phyloP scores from a whole-genome alignment of 2,329 filamentous ascomycete species.

The Pseudonectria buxi region DNA sequence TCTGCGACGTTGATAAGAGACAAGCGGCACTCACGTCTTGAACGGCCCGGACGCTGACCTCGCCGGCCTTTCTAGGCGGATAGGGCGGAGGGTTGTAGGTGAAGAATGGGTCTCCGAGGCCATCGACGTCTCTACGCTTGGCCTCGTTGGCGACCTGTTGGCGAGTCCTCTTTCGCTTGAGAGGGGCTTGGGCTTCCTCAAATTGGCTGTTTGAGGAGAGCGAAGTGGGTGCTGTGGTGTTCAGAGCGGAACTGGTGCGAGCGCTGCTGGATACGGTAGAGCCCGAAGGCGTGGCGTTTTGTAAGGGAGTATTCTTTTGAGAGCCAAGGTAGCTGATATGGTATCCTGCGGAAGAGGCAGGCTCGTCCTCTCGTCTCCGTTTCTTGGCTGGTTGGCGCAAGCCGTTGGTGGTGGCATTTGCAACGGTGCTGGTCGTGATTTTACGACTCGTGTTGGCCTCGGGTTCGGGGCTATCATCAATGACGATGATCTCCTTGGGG shows the following conservation, averaged over 20 bases:
- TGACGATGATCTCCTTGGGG: slow-evolving; percentile 80
- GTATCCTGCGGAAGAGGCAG: slow-evolving; percentile 57
- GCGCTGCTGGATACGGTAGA: slow-evolving; percentile 78
- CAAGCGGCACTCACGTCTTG: slow-evolving; percentile 49
- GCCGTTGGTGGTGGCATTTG: slow-evolving; percentile 20
- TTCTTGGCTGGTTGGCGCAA: slow-evolving; percentile 59
- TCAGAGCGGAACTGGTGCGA: slow-evolving; percentile 70
- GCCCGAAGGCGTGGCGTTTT: slow-evolving; percentile 57
- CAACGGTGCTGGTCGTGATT: slow-evolving; percentile 27
- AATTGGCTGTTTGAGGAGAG: slow-evolving; percentile 56
- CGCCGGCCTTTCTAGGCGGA: slow-evolving; percentile 83
- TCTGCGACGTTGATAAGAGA: not conserved
- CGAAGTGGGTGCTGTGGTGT: slow-evolving; percentile 87
- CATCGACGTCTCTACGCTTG: slow-evolving; percentile 68
- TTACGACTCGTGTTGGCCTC: slow-evolving; percentile 38
- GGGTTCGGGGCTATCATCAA: slow-evolving; percentile 64
- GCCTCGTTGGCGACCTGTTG: slow-evolving; percentile 78
- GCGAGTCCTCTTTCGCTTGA: slow-evolving; percentile 84
- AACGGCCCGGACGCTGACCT: slow-evolving; percentile 59
- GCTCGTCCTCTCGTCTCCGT: slow-evolving; percentile 59
- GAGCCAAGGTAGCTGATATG: slow-evolving; percentile 66
- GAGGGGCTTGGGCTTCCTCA: slow-evolving; percentile 61
- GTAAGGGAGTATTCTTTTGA: slow-evolving; percentile 64
- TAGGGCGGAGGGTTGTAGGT: slow-evolving; percentile 82
- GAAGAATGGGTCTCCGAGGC: slow-evolving; percentile 61